phyloP scores from a whole-genome alignment of 2,329 filamentous ascomycete species.

The Penicillium sp. region DNA sequence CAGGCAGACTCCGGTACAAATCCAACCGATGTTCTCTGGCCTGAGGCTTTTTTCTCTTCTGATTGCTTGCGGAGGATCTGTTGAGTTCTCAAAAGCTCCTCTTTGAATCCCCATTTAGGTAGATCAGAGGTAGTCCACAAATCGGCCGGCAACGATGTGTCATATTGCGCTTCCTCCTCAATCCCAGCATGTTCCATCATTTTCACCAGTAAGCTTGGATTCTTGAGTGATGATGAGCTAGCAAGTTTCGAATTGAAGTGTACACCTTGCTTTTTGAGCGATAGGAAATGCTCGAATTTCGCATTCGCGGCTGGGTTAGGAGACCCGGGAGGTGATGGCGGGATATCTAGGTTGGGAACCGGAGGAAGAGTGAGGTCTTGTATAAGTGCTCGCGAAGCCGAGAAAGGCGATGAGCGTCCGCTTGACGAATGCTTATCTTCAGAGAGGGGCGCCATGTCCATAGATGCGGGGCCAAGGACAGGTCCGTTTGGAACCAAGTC shows the following conservation, averaged over 20 bases:
- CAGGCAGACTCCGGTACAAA: slow-evolving; percentile 37
- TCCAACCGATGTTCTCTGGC: slow-evolving; percentile 40
- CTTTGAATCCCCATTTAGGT: slow-evolving; percentile 48
- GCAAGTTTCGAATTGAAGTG: slow-evolving; percentile 65
- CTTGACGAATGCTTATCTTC: slow-evolving; percentile 11
- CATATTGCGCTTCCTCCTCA: slow-evolving; percentile 53
- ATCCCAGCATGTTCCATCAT: slow-evolving; percentile 60
- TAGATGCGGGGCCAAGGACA: slow-evolving; percentile 39
- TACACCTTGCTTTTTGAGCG: slow-evolving; percentile 60
- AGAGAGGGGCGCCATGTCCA: slow-evolving; percentile 19
- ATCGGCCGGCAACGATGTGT: slow-evolving; percentile 47
- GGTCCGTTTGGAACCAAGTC: slow-evolving; percentile 27
- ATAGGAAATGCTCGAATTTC: slow-evolving; percentile 61
- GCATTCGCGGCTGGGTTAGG: slow-evolving; percentile 48
- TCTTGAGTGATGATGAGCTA: slow-evolving; percentile 56
- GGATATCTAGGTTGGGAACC: slow-evolving; percentile 46
- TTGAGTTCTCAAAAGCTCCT: slow-evolving; percentile 46
- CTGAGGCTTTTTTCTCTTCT: slow-evolving; percentile 36
- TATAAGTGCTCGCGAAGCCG: slow-evolving; percentile 49
- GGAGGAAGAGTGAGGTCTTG: slow-evolving; percentile 57
- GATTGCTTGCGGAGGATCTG: slow-evolving; percentile 36
- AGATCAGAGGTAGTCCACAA: slow-evolving; percentile 43
- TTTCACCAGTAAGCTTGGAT: slow-evolving; percentile 57
- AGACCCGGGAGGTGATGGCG: slow-evolving; percentile 48
- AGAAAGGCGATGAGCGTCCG: slow-evolving; percentile 49